Evolutionary conservation across 2,329 filamentous ascomycete genomes (phyloP).

Genomic region (Ilyonectria robusta): DNA sequence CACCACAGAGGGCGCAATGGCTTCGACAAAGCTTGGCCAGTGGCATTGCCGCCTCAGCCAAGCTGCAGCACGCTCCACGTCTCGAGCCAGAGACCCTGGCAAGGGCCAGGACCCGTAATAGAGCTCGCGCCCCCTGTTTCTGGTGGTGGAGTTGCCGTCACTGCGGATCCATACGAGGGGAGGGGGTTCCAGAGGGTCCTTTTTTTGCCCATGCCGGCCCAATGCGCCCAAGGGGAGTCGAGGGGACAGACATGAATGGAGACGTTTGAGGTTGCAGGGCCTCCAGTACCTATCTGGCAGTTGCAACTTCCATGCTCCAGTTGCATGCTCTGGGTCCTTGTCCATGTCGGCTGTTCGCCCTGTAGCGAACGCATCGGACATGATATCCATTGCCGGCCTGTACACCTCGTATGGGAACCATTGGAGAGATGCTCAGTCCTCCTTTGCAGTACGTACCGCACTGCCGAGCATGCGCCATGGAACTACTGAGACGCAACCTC

Average conservation of each 20-base stretch:
- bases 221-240: slow-evolving; percentile 12
- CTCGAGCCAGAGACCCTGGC: slow-evolving; percentile 1
- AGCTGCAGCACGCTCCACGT: slow-evolving; percentile 7
- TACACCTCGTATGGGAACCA: slow-evolving; percentile 12
- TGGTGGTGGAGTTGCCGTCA: slow-evolving; percentile 39
- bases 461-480: too few relatives aligned
- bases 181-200: slow-evolving; percentile 10
- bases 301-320: neutral
- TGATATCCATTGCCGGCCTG: neutral
- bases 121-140: slow-evolving; percentile 39
- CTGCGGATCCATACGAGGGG: slow-evolving; percentile 35
- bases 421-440: neutral
- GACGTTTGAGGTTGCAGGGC: neutral
- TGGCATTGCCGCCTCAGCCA: slow-evolving; percentile 18
- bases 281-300: neutral
- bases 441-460: too few relatives aligned
- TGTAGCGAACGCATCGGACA: slow-evolving; percentile 10
- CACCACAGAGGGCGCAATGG: neutral
- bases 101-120: slow-evolving; percentile 24
- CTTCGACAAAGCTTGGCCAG: slow-evolving; percentile 15
- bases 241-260: slow-evolving; percentile 9
- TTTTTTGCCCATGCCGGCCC: slow-evolving; percentile 18
- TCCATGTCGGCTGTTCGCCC: neutral
- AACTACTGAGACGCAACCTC: neutral
- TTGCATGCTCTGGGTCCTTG: neutral